Conservation (phyloP, 441 rosid genomes). For the Erodium trifolium region DNA sequence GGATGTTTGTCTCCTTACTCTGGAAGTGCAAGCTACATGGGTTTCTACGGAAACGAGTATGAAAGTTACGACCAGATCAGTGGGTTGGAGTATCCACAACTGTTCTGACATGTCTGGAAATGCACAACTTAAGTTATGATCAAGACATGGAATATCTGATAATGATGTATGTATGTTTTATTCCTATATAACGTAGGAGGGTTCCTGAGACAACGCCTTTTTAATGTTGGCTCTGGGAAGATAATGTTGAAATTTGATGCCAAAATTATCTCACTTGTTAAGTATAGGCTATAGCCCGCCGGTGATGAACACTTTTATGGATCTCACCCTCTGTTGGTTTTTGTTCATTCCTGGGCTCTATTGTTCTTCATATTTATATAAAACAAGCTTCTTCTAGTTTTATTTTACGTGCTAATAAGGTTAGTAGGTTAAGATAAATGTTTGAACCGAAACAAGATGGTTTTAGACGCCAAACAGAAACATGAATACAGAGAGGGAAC, state of each 20-base stretch:
- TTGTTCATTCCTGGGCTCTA: background rate
- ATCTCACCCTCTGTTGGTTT: slow-evolving; percentile 2
- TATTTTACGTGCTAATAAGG: too few species aligned
- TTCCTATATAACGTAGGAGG: slow-evolving; percentile 8
- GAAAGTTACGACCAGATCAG: slow-evolving; percentile 21
- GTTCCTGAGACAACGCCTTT: slow-evolving; percentile 39
- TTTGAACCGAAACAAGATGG: too few species aligned
- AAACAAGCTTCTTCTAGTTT: background rate
- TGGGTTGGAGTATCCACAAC: slow-evolving; percentile 18
- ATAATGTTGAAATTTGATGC: background rate
- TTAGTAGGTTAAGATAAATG: too few species aligned
- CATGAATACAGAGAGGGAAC: too few species aligned
- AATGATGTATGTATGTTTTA: slow-evolving; percentile 20
- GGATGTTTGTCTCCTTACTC: slow-evolving; percentile 11
- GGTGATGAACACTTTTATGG: background rate
- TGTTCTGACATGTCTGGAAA: slow-evolving; percentile 21
- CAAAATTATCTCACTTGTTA: too few species aligned
- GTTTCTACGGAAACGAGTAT: slow-evolving; percentile 29
- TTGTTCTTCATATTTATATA: background rate
- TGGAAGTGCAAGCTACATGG: slow-evolving; percentile 9
- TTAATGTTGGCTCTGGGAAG: background rate
- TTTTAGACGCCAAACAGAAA: too few species aligned
- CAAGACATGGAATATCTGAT: background rate
- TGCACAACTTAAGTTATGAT: too few species aligned
- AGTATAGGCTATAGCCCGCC: too few species aligned